Evolutionary conservation across 1,284 basidiomycete species (phyloP), one percentile per base, ranked within the genome.

Genomic region (Takashimella koratensis): DNA sequence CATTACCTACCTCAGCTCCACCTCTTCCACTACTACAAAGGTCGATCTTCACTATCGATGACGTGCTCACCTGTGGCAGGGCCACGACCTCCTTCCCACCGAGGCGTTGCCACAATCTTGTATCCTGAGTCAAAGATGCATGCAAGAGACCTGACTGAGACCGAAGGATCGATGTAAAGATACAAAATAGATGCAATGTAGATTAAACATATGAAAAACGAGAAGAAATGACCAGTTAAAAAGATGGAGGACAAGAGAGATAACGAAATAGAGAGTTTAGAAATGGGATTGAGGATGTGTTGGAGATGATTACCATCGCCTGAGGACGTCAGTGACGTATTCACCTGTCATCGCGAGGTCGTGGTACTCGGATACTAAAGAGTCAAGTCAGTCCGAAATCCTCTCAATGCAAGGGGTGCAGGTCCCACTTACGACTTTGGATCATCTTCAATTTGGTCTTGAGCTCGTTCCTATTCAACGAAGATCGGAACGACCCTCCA

Each of bases 401-500:
- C 24, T 25, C 12, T 10, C 0, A 25, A n/a, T n/a, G n/a, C n/a
- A n/a, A n/a, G n/a, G n/a, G n/a, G n/a, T n/a, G n/a, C n/a, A n/a
- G n/a, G n/a, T n/a, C n/a, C n/a, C n/a, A 67, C 72, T 65, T 50
- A 74, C 73, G 69, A 59, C 67, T 90, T 42, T 88, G 83, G 53
- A 92, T 84, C 44, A 90, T 91, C 57, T 83, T 80, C 63, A 95
- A 70, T 69, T 82, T 86, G 43, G 84, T 77, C 58, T 82, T 81
- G 54, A 83, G 76, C 53, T 95, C 90, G 30, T 78, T 80, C 64
- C 86, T 86, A 59, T 81, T 85, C 43, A 87, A 66, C 5, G 84
- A 86, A 43, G 87, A 79, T 59, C 84, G 80, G 74, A 87, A 95
- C 4, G 83, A 76, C 16, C 93, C 95, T 5, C 91, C 94, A 73